phyloP scores from a whole-genome alignment of 768 basidiomycete species.

The Trametes maxima region DNA sequence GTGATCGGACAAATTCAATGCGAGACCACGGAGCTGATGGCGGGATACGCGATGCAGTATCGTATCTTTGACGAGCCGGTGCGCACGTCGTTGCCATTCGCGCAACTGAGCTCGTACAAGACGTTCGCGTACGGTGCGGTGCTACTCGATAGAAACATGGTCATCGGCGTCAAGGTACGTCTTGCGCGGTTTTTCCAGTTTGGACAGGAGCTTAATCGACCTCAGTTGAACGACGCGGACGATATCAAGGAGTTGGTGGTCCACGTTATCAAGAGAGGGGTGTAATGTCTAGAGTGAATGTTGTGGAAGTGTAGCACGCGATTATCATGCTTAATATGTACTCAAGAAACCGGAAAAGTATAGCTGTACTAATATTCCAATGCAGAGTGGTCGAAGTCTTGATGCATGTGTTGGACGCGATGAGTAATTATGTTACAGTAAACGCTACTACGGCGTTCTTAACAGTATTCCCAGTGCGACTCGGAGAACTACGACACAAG shows the following conservation, averaged over 20 bases:
- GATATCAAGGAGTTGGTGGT: conserved; percentile 21
- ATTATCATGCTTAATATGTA: background rate
- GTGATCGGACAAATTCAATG: conserved; percentile 24
- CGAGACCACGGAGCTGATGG: conserved; percentile 22
- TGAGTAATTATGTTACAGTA: too few species aligned
- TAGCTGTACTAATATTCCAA: conserved; percentile 9
- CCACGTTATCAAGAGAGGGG: conserved; percentile 8
- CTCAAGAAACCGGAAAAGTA: background rate
- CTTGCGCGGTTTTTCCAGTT: background rate
- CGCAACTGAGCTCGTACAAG: conserved; percentile 24
- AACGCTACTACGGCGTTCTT: too few species aligned
- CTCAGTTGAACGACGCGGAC: conserved; percentile 18
- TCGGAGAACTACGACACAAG: background rate
- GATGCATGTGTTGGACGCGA: too few species aligned
- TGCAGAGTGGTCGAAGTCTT: background rate
- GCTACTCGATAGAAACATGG: conserved; percentile 32
- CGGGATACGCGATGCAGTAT: conserved; percentile 17
- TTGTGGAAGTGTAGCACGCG: background rate
- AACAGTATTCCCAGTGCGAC: background rate
- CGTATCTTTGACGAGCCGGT: conserved; percentile 30
- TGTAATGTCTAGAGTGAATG: background rate
- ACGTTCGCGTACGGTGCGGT: conserved; percentile 29
- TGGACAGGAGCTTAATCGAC: background rate
- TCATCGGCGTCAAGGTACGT: conserved; percentile 34
- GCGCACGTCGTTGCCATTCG: conserved; percentile 28